Evolutionary conservation across 805 yeast genomes (phyloP), one percentile per base, ranked within the genome.

Genomic region (Suhomyces faveliae): DNA sequence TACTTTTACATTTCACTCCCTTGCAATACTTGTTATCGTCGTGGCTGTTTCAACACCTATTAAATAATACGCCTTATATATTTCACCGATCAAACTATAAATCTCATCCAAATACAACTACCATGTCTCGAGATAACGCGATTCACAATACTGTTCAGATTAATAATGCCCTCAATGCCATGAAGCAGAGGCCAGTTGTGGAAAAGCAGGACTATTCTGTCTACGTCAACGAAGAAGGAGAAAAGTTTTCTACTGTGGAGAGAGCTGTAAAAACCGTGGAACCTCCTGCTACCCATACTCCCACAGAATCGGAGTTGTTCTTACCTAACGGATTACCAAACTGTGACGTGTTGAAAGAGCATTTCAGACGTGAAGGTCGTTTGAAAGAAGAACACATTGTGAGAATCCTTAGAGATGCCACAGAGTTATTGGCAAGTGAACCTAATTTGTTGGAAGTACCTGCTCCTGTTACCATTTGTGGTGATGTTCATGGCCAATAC

Each of bases 401-500:
- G 39, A 73, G 72, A 40, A 91, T 92, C 45, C 62, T 92, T 37
- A 62, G 70, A 15, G 74, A 72, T 65, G 95, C 95, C 7, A 83
- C 90, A 0, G 73, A 71, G 19, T 63, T 84, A 6, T 74, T 94
- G 48, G 63, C 76, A 11, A 62, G 67, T 33, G 98, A 92, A 60
- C 95, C 96, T 5, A 92, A 87, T 58, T 62, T 92, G 56, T 70
- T 92, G 44, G 76, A 77, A 15, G 86, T 94, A 1, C 91, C 90
- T 2, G 95, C 97, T 0, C 99, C 98, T 0, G 88, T 92, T 2
- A 91, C 96, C 0, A 90, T 92, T 2, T 90, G 97, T 70, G 99
- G 99, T 48, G 98, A 92, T 67, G 79, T 91, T n/a, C 98, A 92
- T 67, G 99, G 99, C 13, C 98, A 92, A 66, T 89, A 80, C 64